phyloP scores from a whole-genome alignment of 2,329 filamentous ascomycete genomes.

The Celoporthe dispersa region DNA sequence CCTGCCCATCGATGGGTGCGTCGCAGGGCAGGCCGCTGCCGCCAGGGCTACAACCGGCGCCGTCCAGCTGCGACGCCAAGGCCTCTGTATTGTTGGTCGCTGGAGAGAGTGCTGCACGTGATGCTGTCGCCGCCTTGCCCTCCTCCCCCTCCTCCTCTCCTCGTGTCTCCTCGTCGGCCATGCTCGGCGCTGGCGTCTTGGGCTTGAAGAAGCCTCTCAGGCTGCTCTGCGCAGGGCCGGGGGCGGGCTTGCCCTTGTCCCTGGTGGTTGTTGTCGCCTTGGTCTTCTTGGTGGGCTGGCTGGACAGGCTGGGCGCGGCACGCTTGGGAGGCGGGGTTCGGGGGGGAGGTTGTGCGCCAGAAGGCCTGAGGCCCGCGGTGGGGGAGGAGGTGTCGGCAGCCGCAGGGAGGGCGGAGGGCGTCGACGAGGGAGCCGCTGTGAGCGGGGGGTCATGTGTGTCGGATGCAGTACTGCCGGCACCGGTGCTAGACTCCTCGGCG shows the following conservation, averaged over 20 bases:
- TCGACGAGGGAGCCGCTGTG: neutral
- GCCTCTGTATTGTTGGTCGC: neutral
- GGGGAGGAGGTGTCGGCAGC: neutral
- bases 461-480: too few species aligned
- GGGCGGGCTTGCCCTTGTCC: constrained; percentile 23
- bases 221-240: constrained; percentile 53
- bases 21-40: neutral
- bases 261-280: constrained; percentile 41
- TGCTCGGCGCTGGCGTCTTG: constrained; percentile 41
- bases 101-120: neutral
- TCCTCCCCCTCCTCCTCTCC: constrained; percentile 4
- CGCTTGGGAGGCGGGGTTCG: constrained; percentile 16
- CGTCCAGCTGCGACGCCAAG: neutral
- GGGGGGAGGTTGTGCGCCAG: neutral
- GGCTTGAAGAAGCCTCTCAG: constrained; percentile 82
- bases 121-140: neutral
- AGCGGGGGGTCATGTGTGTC: neutral
- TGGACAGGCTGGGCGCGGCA: constrained; percentile 1
- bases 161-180: neutral
- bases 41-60: neutral
- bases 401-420: constrained; percentile 2
- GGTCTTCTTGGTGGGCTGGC: constrained; percentile 49
- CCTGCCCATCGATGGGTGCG: neutral
- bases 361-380: neutral
- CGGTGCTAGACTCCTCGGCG: too few species aligned